Evolutionary conservation across 306 rosid species (phyloP).

Genomic region (Canavalia gladiata): DNA sequence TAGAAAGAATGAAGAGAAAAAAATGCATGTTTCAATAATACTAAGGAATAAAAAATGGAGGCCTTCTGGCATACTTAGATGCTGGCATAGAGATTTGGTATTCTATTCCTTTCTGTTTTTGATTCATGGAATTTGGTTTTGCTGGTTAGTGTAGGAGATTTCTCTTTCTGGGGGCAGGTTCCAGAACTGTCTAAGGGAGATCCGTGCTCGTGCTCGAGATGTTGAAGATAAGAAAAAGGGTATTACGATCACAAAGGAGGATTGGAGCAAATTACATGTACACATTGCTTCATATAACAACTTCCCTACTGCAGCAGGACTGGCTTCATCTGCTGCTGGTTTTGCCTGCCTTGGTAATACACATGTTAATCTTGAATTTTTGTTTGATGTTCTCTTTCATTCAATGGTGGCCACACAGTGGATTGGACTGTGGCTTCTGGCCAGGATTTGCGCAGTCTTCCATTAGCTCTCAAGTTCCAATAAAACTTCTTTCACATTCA

Average conservation of each 20-base stretch:
- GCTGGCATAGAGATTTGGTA: not conserved
- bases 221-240: slow-evolving; percentile 86
- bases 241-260: slow-evolving; percentile 73
- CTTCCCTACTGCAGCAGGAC: slow-evolving; percentile 98
- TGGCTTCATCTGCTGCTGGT: slow-evolving; percentile 99
- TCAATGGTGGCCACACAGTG: slow-evolving; percentile 7
- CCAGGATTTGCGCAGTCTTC: slow-evolving; percentile 30
- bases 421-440: slow-evolving; percentile 36
- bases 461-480: slow-evolving; percentile 24
- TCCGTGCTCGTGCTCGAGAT: slow-evolving; percentile 83
- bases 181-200: slow-evolving; percentile 89
- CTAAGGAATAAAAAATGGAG: slow-evolving; percentile 4
- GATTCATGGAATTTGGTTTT: slow-evolving; percentile 58
- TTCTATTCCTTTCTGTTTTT: slow-evolving; percentile 42
- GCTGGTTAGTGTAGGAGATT: slow-evolving; percentile 88
- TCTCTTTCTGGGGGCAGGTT: slow-evolving; percentile 93
- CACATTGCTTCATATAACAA: slow-evolving; percentile 95
- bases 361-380: slow-evolving; percentile 15
- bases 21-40: not conserved
- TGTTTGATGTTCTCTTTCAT: slow-evolving; percentile 13
- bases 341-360: slow-evolving; percentile 90
- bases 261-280: slow-evolving; percentile 82
- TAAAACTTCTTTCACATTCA: slow-evolving; percentile 10
- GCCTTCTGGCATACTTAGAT: slow-evolving; percentile 3
- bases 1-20: not conserved